These are phyloP conservation scores for Mycena vitilis DNA, from an alignment of 768 basidiomycete genomes.

Conservation along the genomic window DNA sequence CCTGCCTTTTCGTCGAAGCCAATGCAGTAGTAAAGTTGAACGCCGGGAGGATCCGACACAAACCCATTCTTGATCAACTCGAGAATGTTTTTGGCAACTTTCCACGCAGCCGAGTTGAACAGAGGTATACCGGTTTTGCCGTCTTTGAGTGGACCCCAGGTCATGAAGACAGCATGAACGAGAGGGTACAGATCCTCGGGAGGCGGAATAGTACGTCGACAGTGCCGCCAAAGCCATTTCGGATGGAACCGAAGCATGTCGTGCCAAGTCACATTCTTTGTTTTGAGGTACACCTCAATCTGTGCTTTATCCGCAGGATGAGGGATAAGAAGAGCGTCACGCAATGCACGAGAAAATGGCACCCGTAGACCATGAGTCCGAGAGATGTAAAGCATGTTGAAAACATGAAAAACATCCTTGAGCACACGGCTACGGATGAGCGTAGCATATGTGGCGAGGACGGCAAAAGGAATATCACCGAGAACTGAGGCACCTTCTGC, in stretches of 20 bases:
- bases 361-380: slow-evolving; percentile 24
- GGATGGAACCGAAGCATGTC: slow-evolving; percentile 8
- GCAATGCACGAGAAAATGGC: slow-evolving; percentile 17
- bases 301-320: slow-evolving; percentile 26
- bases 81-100: slow-evolving; percentile 43
- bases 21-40: slow-evolving; percentile 26
- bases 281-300: slow-evolving; percentile 14
- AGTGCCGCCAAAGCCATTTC: slow-evolving; percentile 16
- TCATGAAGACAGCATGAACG: slow-evolving; percentile 39
- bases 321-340: slow-evolving; percentile 32
- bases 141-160: slow-evolving; percentile 50
- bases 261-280: neutral
- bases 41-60: slow-evolving; percentile 38
- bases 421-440: slow-evolving; percentile 28
- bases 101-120: slow-evolving; percentile 47
- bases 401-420: slow-evolving; percentile 35
- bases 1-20: neutral
- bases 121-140: slow-evolving; percentile 42
- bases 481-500: no score
- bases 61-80: slow-evolving; percentile 39
- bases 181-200: no score
- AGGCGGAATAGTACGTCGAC: neutral
- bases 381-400: slow-evolving; percentile 33
- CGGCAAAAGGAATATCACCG: neutral
- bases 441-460: neutral